Evolutionary conservation across 495 filamentous ascomycete species (phyloP).

Genomic region (Penicillium macrosclerotiorum): DNA sequence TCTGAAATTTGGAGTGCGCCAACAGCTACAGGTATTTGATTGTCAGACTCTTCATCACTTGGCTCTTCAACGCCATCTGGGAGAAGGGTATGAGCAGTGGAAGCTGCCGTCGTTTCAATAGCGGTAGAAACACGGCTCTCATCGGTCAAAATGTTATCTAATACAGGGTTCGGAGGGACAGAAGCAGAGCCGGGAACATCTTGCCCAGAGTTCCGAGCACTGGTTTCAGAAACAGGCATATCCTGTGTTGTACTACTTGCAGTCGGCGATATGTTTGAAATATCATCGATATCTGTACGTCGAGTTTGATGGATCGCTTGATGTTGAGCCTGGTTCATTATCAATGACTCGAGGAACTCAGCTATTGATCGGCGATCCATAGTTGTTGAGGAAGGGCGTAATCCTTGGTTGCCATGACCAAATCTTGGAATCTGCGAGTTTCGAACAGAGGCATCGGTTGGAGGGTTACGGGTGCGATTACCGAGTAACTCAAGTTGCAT

Average conservation of each 20-base stretch:
- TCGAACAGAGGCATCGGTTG: conserved; percentile 10
- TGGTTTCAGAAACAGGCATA: conserved; percentile 2
- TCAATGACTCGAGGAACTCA: conserved; percentile 37
- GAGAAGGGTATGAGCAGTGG: conserved; percentile 24
- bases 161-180: conserved; percentile 4
- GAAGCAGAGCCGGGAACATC: too few species aligned
- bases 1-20: conserved; percentile 5
- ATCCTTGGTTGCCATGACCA: conserved; percentile 12
- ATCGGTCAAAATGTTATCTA: too few species aligned
- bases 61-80: conserved; percentile 40
- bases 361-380: conserved; percentile 34
- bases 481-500: conserved; percentile 46
- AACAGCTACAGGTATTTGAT: conserved; percentile 7
- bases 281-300: conserved; percentile 19
- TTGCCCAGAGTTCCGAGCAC: conserved; percentile 7
- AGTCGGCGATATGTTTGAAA: conserved; percentile 21
- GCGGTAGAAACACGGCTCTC: too few species aligned
- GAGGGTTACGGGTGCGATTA: conserved; percentile 33
- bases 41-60: conserved; percentile 18
- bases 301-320: conserved; percentile 5
- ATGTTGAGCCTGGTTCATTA: conserved; percentile 29
- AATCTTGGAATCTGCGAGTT: conserved; percentile 16
- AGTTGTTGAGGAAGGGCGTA: conserved; percentile 9
- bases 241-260: conserved; percentile 18
- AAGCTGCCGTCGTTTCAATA: conserved; percentile 7